These are phyloP conservation scores for Salix brachista DNA, from an alignment of 345 rosid species.

Conservation along the genomic window DNA sequence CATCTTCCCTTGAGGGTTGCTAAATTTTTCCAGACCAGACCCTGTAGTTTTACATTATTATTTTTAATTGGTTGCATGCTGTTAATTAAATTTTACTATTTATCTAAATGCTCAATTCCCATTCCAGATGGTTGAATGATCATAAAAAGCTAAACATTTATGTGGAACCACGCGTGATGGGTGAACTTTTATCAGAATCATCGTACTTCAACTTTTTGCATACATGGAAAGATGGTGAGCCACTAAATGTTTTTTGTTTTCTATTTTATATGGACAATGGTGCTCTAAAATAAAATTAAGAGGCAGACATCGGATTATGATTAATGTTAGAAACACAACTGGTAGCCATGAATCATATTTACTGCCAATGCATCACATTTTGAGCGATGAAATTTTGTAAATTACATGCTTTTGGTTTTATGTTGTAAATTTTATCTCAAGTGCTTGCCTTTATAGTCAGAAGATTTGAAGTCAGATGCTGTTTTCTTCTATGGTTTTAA, in stretches of 20 bases:
- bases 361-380: background rate
- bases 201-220: conserved; percentile 65
- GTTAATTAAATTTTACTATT: background rate
- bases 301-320: background rate
- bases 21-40: background rate
- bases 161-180: conserved; percentile 81
- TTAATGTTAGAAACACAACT: background rate
- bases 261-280: background rate
- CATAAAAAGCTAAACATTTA: conserved; percentile 62
- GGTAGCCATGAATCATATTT: background rate
- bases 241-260: background rate
- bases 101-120: conserved; percentile 12
- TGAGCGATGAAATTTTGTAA: background rate
- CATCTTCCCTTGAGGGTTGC: background rate
- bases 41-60: background rate
- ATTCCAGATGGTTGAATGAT: conserved; percentile 82
- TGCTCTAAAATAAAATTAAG: background rate
- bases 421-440: background rate
- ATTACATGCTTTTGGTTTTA: background rate
- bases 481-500: background rate
- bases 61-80: conserved; percentile 1
- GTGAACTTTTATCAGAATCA: conserved; percentile 79
- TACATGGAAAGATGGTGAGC: conserved; percentile 93
- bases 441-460: background rate
- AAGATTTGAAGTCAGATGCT: background rate